Evolutionary conservation across 768 basidiomycete genomes (phyloP).

Genomic region (Suillus discolor): DNA sequence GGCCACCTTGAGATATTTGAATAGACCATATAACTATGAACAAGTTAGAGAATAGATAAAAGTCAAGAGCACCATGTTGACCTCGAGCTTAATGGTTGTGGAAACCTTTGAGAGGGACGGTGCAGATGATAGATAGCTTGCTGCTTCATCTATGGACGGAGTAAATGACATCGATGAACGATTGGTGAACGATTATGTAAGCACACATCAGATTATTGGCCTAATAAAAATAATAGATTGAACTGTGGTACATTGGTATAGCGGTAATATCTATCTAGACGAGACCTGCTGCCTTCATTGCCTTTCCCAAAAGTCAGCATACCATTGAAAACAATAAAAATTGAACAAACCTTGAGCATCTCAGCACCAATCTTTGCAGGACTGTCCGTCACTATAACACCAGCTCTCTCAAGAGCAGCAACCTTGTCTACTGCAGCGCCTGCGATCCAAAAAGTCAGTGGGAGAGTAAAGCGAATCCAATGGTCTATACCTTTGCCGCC

Average conservation of each 20-base stretch:
- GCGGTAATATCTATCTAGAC: slow-evolving; percentile 43
- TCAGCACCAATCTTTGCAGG: slow-evolving; percentile 92
- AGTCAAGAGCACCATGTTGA: slow-evolving; percentile 35
- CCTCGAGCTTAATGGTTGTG: slow-evolving; percentile 74
- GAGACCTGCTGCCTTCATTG: slow-evolving; percentile 78
- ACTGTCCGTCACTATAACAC: slow-evolving; percentile 91
- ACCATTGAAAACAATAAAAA: slow-evolving; percentile 13
- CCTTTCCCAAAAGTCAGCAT: slow-evolving; percentile 41
- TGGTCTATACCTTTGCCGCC: slow-evolving; percentile 84
- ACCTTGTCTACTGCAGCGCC: slow-evolving; percentile 95
- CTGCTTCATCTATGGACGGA: slow-evolving; percentile 62
- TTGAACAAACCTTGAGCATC: slow-evolving; percentile 78
- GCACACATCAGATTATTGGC: slow-evolving; percentile 14
- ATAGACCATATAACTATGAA: slow-evolving; percentile 80
- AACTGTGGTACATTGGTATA: slow-evolving; percentile 1
- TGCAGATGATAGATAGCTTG: slow-evolving; percentile 60
- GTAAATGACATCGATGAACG: slow-evolving; percentile 26
- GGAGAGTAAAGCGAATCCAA: not conserved
- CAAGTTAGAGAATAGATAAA: slow-evolving; percentile 22
- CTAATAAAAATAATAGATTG: not conserved
- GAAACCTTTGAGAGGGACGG: slow-evolving; percentile 58
- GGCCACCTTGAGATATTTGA: slow-evolving; percentile 72
- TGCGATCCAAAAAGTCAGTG: slow-evolving; percentile 26
- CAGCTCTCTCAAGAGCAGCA: slow-evolving; percentile 85
- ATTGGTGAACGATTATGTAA: slow-evolving; percentile 41